These are phyloP conservation scores for Psilocybe mexicana DNA, from an alignment of 1,284 basidiomycete species.

Conservation along the genomic window DNA sequence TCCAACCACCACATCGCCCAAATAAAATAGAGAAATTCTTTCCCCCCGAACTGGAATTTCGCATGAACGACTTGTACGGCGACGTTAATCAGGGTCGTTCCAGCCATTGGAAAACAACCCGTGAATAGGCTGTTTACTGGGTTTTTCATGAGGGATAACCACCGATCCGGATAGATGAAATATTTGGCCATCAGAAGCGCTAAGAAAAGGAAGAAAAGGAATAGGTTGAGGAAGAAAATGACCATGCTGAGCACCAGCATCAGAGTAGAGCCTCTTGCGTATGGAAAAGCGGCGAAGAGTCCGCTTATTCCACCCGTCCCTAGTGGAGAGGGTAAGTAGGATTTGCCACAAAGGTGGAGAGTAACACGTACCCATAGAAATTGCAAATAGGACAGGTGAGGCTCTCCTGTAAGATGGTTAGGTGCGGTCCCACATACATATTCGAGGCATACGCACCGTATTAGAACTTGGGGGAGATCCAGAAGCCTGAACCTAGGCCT, in stretches of 20 bases:
- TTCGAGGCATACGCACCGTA: neutral
- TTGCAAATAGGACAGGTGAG: conserved; percentile 52
- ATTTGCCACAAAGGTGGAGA: neutral
- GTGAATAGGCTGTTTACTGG: conserved; percentile 68
- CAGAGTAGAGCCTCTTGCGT: conserved; percentile 38
- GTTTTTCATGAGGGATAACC: conserved; percentile 57
- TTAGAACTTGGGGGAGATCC: neutral
- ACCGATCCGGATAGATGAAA: conserved; percentile 55
- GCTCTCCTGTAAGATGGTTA: conserved; percentile 21
- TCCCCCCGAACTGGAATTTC: conserved; percentile 52
- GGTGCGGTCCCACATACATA: neutral
- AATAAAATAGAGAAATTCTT: conserved; percentile 55
- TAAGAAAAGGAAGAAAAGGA: conserved; percentile 61
- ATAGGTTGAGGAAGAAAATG: conserved; percentile 69
- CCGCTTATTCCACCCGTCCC: conserved; percentile 59
- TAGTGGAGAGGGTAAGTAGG: conserved; percentile 23
- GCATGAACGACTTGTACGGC: conserved; percentile 44
- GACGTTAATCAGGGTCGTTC: conserved; percentile 62
- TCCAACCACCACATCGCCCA: conserved; percentile 80
- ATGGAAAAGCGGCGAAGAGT: conserved; percentile 56
- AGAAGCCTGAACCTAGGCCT: neutral
- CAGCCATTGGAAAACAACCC: conserved; percentile 73
- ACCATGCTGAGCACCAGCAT: conserved; percentile 48
- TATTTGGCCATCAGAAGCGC: conserved; percentile 52
- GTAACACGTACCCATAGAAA: conserved; percentile 49